Base-by-base conservation (phyloP, 2,329 filamentous ascomycete genomes). In the Beauveria medogensis region DNA sequence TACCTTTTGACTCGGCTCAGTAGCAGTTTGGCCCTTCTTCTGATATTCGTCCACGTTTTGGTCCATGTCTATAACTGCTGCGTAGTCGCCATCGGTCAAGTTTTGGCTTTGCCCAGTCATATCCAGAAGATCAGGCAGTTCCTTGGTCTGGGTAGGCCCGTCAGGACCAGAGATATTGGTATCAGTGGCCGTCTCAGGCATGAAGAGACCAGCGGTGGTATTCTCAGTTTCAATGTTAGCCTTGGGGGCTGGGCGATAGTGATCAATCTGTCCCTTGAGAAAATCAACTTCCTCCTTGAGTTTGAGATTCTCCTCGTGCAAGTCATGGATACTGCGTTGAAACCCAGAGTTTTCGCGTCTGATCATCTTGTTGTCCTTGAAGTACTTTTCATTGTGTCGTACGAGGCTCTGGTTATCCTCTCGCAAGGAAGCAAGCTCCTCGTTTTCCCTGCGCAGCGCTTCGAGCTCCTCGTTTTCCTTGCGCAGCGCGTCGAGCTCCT, bases 371-470 rank as follows among this genome's bases (percentile, higher is more conserved):
- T 80, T 82, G 66, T 82, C 80, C 60, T 73, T 77, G 65, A 80
- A 82, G 65, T 82, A 82, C 63, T 77, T 79, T 55, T 83, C 80
- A 62, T 83, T 83, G 67, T 82, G 78, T 43, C 78, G 79, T 57
- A 81, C 80, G 24, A 83, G 75, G 64, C 77, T 79, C 40, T 77
- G 71, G 62, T 82, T 81, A 65, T 83, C 81, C 64, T 81, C 72
- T 43, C 74, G 73, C n/a, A 60, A 41, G 7, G 52, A 46, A 47
- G 22, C 53, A 18, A 60, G 37, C 28, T 63, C 61, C 20, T 60
- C 57, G 12, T 46, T 47, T 14, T 55, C 30, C 40, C 55, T 53
- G 34, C 56, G 61, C 41, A 60, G 30, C 30, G 3, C 10, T 12
- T 34, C 28, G 9, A 60, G 30, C 10, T 34, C 30, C 30, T 34